These are phyloP conservation scores for Amyloporia xantha DNA, from an alignment of 768 basidiomycete species.

Conservation along the genomic window DNA sequence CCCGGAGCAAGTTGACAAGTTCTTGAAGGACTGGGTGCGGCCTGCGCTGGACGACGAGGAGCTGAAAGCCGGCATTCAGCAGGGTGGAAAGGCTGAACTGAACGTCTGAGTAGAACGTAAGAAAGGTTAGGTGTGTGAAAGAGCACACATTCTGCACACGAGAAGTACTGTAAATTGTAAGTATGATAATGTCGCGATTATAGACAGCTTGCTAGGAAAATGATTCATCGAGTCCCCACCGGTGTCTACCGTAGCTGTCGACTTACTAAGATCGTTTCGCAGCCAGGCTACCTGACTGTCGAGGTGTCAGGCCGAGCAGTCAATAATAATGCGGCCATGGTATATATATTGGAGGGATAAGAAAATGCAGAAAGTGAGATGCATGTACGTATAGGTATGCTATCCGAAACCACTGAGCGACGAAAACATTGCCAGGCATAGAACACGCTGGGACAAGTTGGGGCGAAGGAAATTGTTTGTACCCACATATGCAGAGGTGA, in stretches of 20 bases:
- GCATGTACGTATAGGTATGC: constrained; percentile 3
- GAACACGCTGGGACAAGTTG: neutral
- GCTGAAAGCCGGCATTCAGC: constrained; percentile 43
- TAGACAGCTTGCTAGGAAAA: too few relatives aligned
- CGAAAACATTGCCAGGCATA: neutral
- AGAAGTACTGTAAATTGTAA: too few relatives aligned
- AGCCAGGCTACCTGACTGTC: too few relatives aligned
- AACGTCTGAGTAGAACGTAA: constrained; percentile 37
- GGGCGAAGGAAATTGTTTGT: neutral
- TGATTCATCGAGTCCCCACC: too few relatives aligned
- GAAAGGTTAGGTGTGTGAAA: too few relatives aligned
- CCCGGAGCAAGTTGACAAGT: constrained; percentile 89
- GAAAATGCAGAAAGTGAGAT: neutral
- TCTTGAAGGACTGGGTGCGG: constrained; percentile 79
- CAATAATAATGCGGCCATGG: neutral
- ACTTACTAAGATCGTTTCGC: too few relatives aligned
- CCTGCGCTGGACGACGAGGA: constrained; percentile 69
- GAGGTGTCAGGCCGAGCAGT: too few relatives aligned
- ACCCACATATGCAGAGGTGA: neutral
- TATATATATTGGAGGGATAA: neutral
- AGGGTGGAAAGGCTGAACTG: constrained; percentile 57
- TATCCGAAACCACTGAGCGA: neutral
- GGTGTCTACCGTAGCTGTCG: too few relatives aligned
- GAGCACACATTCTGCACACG: too few relatives aligned
- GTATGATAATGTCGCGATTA: too few relatives aligned